These are phyloP conservation scores for Wakefieldia striispora DNA, from an alignment of 768 basidiomycete species.

Conservation along the genomic window DNA sequence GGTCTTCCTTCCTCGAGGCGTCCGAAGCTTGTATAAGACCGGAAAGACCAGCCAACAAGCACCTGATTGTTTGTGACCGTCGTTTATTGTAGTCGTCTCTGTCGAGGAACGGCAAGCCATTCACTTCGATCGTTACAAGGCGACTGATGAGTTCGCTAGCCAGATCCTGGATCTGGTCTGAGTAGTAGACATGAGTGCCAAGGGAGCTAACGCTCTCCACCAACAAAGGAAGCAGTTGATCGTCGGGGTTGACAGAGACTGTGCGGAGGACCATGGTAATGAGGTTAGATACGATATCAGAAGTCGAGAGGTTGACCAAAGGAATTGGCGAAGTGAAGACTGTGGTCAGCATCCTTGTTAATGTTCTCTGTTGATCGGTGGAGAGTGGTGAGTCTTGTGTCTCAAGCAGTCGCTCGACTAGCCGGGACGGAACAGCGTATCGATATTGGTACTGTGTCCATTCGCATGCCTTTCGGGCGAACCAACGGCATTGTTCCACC, in stretches of 20 bases:
- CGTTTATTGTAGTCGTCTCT: conserved; percentile 38
- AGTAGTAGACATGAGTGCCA: conserved; percentile 91
- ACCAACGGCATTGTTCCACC: conserved; percentile 76
- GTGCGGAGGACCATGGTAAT: conserved; percentile 72
- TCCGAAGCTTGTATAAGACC: conserved; percentile 70
- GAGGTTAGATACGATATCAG: conserved; percentile 81
- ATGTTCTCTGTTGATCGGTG: conserved; percentile 52
- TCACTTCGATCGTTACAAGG: conserved; percentile 66
- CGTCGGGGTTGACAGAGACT: conserved; percentile 56
- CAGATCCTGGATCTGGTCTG: conserved; percentile 93
- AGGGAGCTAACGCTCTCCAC: conserved; percentile 80
- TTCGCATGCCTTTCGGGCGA: conserved; percentile 71
- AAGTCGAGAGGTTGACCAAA: conserved; percentile 86
- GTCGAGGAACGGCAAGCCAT: conserved; percentile 48
- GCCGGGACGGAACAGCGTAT: conserved; percentile 80
- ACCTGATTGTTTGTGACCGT: conserved; percentile 66
- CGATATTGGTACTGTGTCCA: conserved; percentile 95
- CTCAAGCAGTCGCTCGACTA: conserved; percentile 74
- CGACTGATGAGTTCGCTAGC: conserved; percentile 79
- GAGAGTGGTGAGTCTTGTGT: conserved; percentile 52
- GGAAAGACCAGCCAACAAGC: conserved; percentile 64
- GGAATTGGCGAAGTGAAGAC: conserved; percentile 82
- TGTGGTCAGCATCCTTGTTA: conserved; percentile 76
- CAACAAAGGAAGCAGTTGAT: conserved; percentile 61
- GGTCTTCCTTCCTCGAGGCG: conserved; percentile 27